These are phyloP conservation scores for Amylostereum areolatum DNA, from an alignment of 1,284 basidiomycete genomes.

Conservation along the genomic window DNA sequence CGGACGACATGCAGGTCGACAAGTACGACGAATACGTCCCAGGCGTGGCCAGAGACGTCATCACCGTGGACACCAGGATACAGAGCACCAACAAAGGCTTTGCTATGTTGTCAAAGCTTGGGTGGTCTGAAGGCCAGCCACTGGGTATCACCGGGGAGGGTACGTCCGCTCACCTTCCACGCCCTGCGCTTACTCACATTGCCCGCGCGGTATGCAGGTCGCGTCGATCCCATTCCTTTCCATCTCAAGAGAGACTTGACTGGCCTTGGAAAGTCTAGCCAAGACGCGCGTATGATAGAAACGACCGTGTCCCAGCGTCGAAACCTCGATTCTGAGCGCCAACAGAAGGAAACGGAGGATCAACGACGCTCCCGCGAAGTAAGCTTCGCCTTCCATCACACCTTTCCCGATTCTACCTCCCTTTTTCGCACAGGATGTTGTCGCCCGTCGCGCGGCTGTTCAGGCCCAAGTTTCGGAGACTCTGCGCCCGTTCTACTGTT, in stretches of 20 bases:
- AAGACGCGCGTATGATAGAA: constrained; percentile 77
- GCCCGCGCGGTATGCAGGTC: constrained; percentile 37
- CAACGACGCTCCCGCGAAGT: constrained; percentile 70
- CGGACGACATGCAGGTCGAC: constrained; percentile 49
- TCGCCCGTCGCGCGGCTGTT: constrained; percentile 60
- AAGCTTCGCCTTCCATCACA: constrained; percentile 11
- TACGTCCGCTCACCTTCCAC: constrained; percentile 23
- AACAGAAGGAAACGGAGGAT: constrained; percentile 70
- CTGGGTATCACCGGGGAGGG: constrained; percentile 72
- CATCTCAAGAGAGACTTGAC: constrained; percentile 69
- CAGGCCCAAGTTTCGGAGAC: constrained; percentile 60
- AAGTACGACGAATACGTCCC: constrained; percentile 64
- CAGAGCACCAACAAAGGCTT: constrained; percentile 74
- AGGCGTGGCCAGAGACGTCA: constrained; percentile 47
- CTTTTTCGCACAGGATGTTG: constrained; percentile 43
- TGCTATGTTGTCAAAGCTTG: constrained; percentile 70
- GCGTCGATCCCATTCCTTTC: constrained; percentile 76
- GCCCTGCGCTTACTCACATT: neutral
- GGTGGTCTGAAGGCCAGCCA: constrained; percentile 74
- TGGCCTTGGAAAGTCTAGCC: constrained; percentile 69
- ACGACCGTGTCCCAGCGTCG: constrained; percentile 76
- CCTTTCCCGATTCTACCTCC: constrained; percentile 3
- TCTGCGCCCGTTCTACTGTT: constrained; percentile 71
- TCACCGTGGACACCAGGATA: constrained; percentile 76
- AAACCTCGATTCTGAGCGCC: constrained; percentile 70